Conservation (phyloP, 768 basidiomycete species). For the Holtermanniella nyarrowii region DNA sequence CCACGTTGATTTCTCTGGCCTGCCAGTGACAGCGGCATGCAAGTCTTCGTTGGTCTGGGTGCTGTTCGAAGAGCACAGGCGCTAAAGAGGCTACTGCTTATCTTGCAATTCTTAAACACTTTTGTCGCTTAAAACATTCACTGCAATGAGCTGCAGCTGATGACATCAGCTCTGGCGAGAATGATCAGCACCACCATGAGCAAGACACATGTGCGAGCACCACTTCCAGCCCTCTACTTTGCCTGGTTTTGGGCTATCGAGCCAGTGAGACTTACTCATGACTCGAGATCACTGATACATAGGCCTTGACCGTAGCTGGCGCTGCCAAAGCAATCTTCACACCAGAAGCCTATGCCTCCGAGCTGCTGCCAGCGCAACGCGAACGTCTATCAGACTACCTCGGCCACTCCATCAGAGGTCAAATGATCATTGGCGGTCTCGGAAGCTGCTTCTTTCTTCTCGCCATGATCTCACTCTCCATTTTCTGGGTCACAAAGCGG, state of each 20-base stretch:
- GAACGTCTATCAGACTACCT: conserved; percentile 15
- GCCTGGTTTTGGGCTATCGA: conserved; percentile 32
- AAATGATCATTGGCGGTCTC: conserved; percentile 24
- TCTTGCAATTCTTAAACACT: too few relatives aligned
- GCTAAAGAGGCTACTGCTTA: too few relatives aligned
- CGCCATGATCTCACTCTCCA: conserved; percentile 31
- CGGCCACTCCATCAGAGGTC: conserved; percentile 26
- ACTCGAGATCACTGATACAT: not conserved
- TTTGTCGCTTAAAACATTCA: too few relatives aligned
- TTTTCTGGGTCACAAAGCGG: conserved; percentile 22
- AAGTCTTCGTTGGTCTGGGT: too few relatives aligned
- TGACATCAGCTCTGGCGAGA: not conserved
- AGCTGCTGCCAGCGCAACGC: conserved; percentile 13
- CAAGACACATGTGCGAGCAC: not conserved
- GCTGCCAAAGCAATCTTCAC: conserved; percentile 31
- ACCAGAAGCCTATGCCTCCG: conserved; percentile 22
- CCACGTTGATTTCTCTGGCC: too few relatives aligned
- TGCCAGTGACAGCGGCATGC: too few relatives aligned
- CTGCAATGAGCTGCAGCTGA: not conserved
- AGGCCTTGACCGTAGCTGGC: conserved; percentile 29
- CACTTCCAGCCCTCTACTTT: conserved; percentile 22
- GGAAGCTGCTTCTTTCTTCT: conserved; percentile 37
- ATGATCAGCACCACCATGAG: too few relatives aligned
- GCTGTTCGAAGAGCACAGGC: too few relatives aligned
- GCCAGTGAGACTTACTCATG: conserved; percentile 12